Percentiles rank a stretch among this genome's conserved stretches.
These are phyloP conservation scores for Cichorium intybus DNA, from an alignment of 140 eudicot genomes.

Conservation along the genomic window DNA sequence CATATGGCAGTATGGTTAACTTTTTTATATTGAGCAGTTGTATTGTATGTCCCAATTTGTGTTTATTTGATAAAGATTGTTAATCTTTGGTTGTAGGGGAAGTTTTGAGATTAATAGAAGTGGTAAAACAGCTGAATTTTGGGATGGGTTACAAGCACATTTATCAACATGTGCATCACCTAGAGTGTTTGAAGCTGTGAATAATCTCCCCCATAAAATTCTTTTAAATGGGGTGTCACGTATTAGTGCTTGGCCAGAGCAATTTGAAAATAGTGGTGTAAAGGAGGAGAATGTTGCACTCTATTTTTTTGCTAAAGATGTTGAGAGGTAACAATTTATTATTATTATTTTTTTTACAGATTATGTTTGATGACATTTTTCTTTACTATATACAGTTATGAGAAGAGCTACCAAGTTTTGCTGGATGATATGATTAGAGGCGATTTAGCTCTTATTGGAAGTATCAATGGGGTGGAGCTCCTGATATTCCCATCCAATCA, in stretches of 20 bases:
- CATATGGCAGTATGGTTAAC: conserved; percentile 83
- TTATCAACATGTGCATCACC: conserved; percentile 76
- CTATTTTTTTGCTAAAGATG: conserved; percentile 88
- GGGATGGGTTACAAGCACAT: conserved; percentile 97
- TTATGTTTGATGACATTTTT: conserved; percentile 2
- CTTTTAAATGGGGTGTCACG: conserved; percentile 78
- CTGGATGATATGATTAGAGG: conserved; percentile 80
- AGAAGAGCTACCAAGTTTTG: conserved; percentile 73
- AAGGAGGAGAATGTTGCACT: conserved; percentile 76
- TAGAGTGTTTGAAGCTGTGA: conserved; percentile 65
- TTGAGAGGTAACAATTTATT: conserved; percentile 53
- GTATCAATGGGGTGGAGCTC: conserved; percentile 77
- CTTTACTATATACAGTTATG: conserved; percentile 48
- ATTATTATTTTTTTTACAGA: too few species aligned
- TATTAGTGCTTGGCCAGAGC: conserved; percentile 77
- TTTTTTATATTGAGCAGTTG: neutral
- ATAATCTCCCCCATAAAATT: conserved; percentile 58
- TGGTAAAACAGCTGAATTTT: conserved; percentile 46
- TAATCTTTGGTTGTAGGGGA: conserved; percentile 54
- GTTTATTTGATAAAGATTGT: neutral
- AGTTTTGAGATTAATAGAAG: conserved; percentile 73
- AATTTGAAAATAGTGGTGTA: conserved; percentile 71
- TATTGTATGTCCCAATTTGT: neutral
- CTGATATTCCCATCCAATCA: conserved; percentile 85
- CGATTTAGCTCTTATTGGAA: conserved; percentile 91